Evolutionary conservation across 495 filamentous ascomycete genomes (phyloP).

Genomic region (Acidiella bohemica): DNA sequence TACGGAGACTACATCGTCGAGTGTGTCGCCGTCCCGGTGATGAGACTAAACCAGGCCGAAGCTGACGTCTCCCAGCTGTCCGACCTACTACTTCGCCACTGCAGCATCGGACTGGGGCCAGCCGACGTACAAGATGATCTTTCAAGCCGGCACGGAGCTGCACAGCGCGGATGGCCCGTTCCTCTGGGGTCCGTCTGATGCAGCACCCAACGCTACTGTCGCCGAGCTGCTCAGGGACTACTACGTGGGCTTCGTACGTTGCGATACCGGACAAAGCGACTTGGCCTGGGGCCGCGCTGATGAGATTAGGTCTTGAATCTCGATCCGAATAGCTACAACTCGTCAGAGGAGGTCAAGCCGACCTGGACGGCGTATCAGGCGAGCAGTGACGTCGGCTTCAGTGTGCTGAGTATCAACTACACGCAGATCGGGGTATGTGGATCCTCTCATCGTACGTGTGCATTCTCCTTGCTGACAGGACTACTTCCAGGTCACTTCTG

Average conservation of each 20-base stretch:
- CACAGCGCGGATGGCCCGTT: constrained; percentile 18
- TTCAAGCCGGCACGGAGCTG: constrained; percentile 16
- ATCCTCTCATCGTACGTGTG: too few species aligned
- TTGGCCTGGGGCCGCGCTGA: too few species aligned
- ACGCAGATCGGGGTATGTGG: constrained; percentile 17
- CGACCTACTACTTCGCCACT: constrained; percentile 24
- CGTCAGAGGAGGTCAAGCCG: constrained; percentile 12
- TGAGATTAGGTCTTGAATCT: constrained; percentile 13
- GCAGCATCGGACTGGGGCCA: constrained; percentile 14
- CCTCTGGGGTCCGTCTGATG: constrained; percentile 4
- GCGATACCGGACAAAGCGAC: too few species aligned
- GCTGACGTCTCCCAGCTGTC: constrained; percentile 9
- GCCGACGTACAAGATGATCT: constrained; percentile 20
- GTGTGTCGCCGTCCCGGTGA: too few species aligned
- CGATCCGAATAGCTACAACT: constrained; percentile 14
- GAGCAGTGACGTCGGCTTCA: constrained; percentile 3
- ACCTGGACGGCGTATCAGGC: constrained; percentile 17
- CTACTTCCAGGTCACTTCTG: too few species aligned
- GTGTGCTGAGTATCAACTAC: constrained; percentile 13
- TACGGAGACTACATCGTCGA: constrained; percentile 24
- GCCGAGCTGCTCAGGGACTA: constrained; percentile 46
- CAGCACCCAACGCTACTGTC: constrained; percentile 36
- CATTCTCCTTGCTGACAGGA: too few species aligned
- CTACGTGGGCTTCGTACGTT: constrained; percentile 53
- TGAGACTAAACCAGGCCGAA: too few species aligned